phyloP scores from a whole-genome alignment of 192 early-diverging fungal genomes.

The Linnemannia zychae region DNA sequence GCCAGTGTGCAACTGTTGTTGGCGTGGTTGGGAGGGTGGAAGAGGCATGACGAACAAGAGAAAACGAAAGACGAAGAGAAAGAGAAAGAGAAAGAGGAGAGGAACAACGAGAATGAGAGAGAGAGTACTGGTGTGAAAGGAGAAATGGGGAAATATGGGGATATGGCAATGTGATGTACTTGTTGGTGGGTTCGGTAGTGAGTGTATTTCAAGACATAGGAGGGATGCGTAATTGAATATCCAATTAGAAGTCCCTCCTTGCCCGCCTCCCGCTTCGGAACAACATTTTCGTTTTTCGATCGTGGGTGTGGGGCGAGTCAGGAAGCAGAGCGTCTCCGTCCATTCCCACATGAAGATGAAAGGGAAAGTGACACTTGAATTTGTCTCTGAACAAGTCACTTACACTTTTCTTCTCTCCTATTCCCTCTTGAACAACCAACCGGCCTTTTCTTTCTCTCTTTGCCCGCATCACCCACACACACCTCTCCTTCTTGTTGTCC shows the following conservation, averaged over 20 bases:
- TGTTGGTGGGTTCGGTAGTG: too few relatives aligned
- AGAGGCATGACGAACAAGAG: too few relatives aligned
- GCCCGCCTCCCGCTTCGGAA: too few relatives aligned
- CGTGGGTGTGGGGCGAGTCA: background rate
- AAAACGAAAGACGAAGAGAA: background rate
- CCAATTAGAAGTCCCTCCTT: too few relatives aligned
- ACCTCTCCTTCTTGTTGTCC: background rate
- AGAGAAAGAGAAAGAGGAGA: background rate
- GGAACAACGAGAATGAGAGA: background rate
- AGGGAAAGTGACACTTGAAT: slow-evolving; percentile 1
- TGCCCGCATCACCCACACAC: background rate
- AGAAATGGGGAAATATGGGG: too few relatives aligned
- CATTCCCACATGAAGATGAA: background rate
- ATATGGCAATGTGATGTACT: too few relatives aligned
- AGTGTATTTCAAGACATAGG: too few relatives aligned
- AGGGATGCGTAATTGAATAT: too few relatives aligned
- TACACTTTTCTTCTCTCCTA: background rate
- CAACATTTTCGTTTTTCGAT: too few relatives aligned
- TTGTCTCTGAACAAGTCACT: background rate
- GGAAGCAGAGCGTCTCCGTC: background rate
- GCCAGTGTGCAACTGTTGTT: too few relatives aligned
- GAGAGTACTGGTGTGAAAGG: too few relatives aligned
- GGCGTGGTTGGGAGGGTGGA: too few relatives aligned
- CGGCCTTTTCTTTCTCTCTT: background rate
- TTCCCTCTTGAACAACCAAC: background rate